Evolutionary conservation across 345 rosid genomes (phyloP).

Genomic region (Arabidopsis thaliana): DNA sequence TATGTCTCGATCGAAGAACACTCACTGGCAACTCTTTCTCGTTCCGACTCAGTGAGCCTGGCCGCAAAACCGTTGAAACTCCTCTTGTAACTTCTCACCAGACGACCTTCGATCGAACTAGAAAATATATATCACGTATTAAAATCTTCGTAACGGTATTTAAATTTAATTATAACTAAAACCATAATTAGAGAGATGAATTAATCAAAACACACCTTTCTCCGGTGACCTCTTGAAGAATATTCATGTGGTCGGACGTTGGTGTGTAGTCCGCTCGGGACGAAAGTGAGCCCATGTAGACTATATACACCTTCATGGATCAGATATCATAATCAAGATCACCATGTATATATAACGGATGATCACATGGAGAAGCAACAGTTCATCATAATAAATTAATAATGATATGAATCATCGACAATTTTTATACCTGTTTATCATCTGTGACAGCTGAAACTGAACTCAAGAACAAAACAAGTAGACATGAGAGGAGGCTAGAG

Average conservation of each 20-base stretch:
- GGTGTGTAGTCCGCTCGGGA: slow-evolving; percentile 33
- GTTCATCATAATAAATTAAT: neutral
- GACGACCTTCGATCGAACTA: slow-evolving; percentile 41
- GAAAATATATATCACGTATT: neutral
- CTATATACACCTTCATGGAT: slow-evolving; percentile 29
- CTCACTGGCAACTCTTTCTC: slow-evolving; percentile 51
- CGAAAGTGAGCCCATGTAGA: slow-evolving; percentile 44
- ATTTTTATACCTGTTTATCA: slow-evolving; percentile 23
- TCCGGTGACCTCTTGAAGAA: slow-evolving; percentile 45
- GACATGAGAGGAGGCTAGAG: slow-evolving; percentile 19
- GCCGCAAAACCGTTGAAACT: slow-evolving; percentile 75
- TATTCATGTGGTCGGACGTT: slow-evolving; percentile 43
- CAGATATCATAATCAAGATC: slow-evolving; percentile 4
- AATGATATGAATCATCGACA: neutral
- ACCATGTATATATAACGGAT: neutral
- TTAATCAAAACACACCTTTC: slow-evolving; percentile 35
- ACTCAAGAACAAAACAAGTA: slow-evolving; percentile 6
- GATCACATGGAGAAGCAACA: neutral
- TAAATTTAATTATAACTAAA: neutral
- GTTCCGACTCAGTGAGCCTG: slow-evolving; percentile 52
- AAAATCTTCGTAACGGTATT: neutral
- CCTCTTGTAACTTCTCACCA: slow-evolving; percentile 59
- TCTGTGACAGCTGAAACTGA: slow-evolving; percentile 23
- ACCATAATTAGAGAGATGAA: neutral
- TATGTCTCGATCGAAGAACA: neutral